Evolutionary conservation across 148 eudicot genomes (phyloP), one percentile per base, ranked within the genome.

Genomic region (Heliosperma pusillum): DNA sequence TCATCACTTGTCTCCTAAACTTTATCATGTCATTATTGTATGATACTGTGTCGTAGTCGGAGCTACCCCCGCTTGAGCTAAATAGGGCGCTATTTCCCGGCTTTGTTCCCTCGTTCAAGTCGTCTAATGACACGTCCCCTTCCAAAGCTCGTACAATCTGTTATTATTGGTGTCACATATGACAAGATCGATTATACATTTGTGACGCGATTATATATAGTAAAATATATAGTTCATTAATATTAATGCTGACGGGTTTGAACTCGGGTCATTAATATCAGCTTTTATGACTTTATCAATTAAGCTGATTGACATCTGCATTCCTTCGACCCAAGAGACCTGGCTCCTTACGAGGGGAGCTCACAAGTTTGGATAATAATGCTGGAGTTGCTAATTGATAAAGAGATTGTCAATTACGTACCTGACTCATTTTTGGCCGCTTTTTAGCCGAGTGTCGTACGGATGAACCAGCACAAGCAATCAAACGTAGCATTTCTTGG

Each of bases 341-440:
- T n/a, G n/a, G n/a, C n/a, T n/a, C n/a, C n/a, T n/a, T n/a, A n/a
- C n/a, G n/a, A n/a, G n/a, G n/a, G n/a, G n/a, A n/a, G n/a, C n/a
- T n/a, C n/a, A n/a, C n/a, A n/a, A n/a, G n/a, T n/a, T n/a, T n/a
- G n/a, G n/a, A n/a, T n/a, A n/a, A n/a, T n/a, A n/a, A n/a, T n/a
- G n/a, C n/a, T n/a, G n/a, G n/a, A n/a, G n/a, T n/a, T n/a, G 40
- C 40, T 33, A 33, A 2, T 33, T 33, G 40, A 2, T 33, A 33
- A 33, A 33, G 40, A 1, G 40, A 7, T 33, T 33, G 40, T 1
- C 42, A 36, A 36, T 7, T 8, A 36, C 42, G 42, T 56, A 92
- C 98, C 88, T 93, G 91, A 64, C 97, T 90, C 97, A 93, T 93
- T 82, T 80, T 93, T 0, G 98, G 92, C 11, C 98, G 90, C 70